These are phyloP conservation scores for Xylariales sp. DNA, from an alignment of 2,329 filamentous ascomycete genomes.

Conservation along the genomic window DNA sequence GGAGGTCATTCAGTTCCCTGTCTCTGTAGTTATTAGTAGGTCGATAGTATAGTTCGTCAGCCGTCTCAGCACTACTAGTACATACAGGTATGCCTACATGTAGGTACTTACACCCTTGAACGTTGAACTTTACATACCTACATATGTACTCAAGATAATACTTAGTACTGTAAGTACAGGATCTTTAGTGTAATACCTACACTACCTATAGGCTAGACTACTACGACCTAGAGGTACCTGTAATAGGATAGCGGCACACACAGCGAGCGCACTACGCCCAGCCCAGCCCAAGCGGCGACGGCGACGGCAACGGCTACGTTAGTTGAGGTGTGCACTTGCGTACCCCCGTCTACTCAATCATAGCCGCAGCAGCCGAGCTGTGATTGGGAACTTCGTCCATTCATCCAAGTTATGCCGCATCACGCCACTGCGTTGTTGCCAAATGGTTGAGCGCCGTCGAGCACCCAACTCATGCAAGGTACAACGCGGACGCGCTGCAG, in stretches of 20 bases:
- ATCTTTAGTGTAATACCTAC: neutral
- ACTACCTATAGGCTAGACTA: neutral
- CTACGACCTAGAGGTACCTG: too few relatives aligned
- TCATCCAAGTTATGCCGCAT: slow-evolving; percentile 7
- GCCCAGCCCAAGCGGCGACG: too few relatives aligned
- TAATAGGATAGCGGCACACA: too few relatives aligned
- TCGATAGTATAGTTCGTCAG: slow-evolving; percentile 29
- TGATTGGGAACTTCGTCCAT: slow-evolving; percentile 18
- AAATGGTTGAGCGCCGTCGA: slow-evolving; percentile 11
- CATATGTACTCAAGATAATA: too few relatives aligned
- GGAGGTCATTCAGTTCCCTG: slow-evolving; percentile 21
- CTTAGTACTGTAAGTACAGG: neutral
- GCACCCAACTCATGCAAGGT: slow-evolving; percentile 46
- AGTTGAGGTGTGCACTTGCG: neutral
- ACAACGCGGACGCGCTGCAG: slow-evolving; percentile 46
- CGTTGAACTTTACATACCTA: too few relatives aligned
- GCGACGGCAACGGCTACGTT: neutral
- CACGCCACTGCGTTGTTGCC: slow-evolving; percentile 24
- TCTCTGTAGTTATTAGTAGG: slow-evolving; percentile 5
- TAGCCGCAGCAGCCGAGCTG: slow-evolving; percentile 30
- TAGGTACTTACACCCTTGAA: too few relatives aligned
- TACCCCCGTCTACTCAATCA: slow-evolving; percentile 1
- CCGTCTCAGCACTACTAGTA: slow-evolving; percentile 14
- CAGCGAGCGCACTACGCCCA: too few relatives aligned
- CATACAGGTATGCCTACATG: too few relatives aligned